Evolutionary conservation across 352 stramenopile genomes (phyloP).

Genomic region (Globisporangium abappressorium): DNA sequence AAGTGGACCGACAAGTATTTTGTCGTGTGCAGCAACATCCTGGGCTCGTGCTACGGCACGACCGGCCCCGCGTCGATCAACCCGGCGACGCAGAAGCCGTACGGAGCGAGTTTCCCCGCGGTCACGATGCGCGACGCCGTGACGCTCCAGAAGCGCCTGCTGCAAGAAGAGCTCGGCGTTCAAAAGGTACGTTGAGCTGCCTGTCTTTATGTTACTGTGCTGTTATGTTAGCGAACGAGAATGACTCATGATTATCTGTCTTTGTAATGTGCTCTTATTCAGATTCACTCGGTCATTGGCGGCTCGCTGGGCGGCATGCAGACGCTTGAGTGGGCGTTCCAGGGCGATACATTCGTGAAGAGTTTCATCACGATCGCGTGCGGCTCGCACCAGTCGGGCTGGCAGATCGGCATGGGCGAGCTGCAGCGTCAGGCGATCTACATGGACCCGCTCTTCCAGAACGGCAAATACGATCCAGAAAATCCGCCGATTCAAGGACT

Average conservation of each 20-base stretch:
- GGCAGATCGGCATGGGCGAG: constrained; percentile 96
- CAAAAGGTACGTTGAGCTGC: constrained; percentile 28
- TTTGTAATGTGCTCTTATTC: not conserved
- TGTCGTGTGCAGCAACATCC: constrained; percentile 95
- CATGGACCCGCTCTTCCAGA: constrained; percentile 90
- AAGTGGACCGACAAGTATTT: constrained; percentile 97
- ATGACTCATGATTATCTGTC: not conserved
- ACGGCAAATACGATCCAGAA: constrained; percentile 66
- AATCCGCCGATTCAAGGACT: constrained; percentile 79
- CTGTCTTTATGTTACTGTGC: not conserved
- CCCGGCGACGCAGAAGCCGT: constrained; percentile 58
- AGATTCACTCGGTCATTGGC: constrained; percentile 89
- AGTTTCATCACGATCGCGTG: constrained; percentile 94
- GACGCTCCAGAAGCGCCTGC: constrained; percentile 82
- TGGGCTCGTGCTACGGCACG: constrained; percentile 95
- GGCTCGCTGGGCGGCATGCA: constrained; percentile 97
- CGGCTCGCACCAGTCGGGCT: constrained; percentile 92
- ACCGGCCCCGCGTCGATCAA: constrained; percentile 85
- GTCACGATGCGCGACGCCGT: constrained; percentile 94
- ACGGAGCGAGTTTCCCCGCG: constrained; percentile 89
- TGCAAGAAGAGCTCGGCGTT: constrained; percentile 89
- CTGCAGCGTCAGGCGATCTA: constrained; percentile 96
- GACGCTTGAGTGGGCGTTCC: constrained; percentile 94
- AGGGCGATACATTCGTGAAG: constrained; percentile 80
- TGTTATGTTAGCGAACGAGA: not conserved